Conservation (phyloP, 179 eudicot species). For the Corrigiola litoralis region DNA sequence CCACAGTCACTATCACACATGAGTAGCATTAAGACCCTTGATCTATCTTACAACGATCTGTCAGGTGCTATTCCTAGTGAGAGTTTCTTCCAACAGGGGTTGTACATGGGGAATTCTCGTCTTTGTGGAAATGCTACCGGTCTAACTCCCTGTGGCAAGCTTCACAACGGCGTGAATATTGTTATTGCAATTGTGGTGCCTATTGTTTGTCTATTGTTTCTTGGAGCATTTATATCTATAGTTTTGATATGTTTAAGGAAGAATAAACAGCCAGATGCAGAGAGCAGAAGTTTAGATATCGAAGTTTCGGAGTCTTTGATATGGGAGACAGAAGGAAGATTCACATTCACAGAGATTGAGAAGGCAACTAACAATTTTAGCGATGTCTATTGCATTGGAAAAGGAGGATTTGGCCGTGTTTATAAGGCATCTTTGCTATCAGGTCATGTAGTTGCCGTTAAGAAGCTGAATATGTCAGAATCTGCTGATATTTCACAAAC, state of each 20-base stretch:
- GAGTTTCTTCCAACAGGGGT: not conserved
- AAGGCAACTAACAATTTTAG: constrained; percentile 32
- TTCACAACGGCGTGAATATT: too few relatives aligned
- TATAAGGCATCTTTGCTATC: constrained; percentile 33
- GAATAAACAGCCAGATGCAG: too few relatives aligned
- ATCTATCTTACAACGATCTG: constrained; percentile 53
- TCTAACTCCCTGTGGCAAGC: too few relatives aligned
- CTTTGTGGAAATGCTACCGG: constrained; percentile 36
- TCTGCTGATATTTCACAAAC: constrained; percentile 11
- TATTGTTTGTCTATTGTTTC: constrained; percentile 2
- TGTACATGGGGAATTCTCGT: constrained; percentile 28
- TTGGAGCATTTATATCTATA: not conserved
- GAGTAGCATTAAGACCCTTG: constrained; percentile 40
- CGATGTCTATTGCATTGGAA: constrained; percentile 33
- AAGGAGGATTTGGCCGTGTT: constrained; percentile 37
- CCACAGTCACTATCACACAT: constrained; percentile 38
- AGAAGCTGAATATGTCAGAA: constrained; percentile 22
- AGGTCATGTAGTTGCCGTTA: constrained; percentile 33
- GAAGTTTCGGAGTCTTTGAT: too few relatives aligned
- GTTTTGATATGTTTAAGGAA: too few relatives aligned
- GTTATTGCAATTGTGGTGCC: too few relatives aligned
- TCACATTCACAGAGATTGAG: constrained; percentile 8
- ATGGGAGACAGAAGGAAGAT: constrained; percentile 18
- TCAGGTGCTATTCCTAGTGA: constrained; percentile 39
- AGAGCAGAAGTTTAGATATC: too few relatives aligned